phyloP scores from a whole-genome alignment of 768 basidiomycete genomes.

The Xerocomus brunneocitrinus region DNA sequence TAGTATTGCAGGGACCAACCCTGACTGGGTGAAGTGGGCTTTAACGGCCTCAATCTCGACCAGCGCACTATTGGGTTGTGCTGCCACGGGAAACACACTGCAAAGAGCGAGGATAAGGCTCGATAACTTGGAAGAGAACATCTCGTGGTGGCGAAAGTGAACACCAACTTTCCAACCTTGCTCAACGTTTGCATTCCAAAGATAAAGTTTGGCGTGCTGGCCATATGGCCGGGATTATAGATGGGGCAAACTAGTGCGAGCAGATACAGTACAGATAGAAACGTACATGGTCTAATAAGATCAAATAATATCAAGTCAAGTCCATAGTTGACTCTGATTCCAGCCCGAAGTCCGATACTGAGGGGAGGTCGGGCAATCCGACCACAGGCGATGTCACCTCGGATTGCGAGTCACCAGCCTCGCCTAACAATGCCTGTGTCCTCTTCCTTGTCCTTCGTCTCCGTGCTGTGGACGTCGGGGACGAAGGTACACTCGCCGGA shows the following conservation, averaged over 20 bases:
- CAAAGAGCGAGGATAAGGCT: slow-evolving; percentile 35
- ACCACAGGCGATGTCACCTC: slow-evolving; percentile 22
- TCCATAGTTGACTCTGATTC: slow-evolving; percentile 26
- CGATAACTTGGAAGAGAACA: slow-evolving; percentile 12
- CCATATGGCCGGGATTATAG: slow-evolving; percentile 7
- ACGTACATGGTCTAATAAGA: slow-evolving; percentile 22
- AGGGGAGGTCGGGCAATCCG: slow-evolving; percentile 24
- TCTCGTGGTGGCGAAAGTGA: slow-evolving; percentile 4
- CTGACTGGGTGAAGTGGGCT: slow-evolving; percentile 62
- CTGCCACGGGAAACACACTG: slow-evolving; percentile 34
- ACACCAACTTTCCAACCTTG: background rate
- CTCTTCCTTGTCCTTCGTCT: slow-evolving; percentile 28
- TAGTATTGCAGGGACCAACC: slow-evolving; percentile 60
- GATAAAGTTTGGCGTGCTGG: slow-evolving; percentile 20
- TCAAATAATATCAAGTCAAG: slow-evolving; percentile 23
- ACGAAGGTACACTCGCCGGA: slow-evolving; percentile 38
- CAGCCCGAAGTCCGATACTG: slow-evolving; percentile 24
- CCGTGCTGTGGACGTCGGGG: slow-evolving; percentile 39
- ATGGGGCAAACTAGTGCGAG: slow-evolving; percentile 24
- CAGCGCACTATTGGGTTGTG: slow-evolving; percentile 40
- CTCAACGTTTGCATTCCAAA: slow-evolving; percentile 13
- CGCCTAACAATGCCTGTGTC: slow-evolving; percentile 35
- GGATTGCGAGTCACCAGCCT: slow-evolving; percentile 29
- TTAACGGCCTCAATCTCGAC: slow-evolving; percentile 55
- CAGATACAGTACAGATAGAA: slow-evolving; percentile 33